Evolutionary conservation across 1,284 basidiomycete genomes (phyloP), one percentile per base, ranked within the genome.

Genomic region (Stereum hirsutum): DNA sequence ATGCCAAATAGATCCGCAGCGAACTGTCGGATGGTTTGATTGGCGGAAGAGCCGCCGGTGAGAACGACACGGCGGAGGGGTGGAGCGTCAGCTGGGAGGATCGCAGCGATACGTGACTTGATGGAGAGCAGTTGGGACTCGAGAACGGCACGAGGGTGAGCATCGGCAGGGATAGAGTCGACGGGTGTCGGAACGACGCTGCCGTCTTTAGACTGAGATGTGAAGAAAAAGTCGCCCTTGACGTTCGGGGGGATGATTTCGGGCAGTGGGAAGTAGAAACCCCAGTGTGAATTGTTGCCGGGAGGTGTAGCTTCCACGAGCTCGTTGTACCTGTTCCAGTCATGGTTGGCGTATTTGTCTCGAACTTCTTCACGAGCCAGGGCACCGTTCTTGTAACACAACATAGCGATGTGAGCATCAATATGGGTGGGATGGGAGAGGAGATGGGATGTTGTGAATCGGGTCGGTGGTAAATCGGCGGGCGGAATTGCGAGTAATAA

Each of bases 41-140:
- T 94, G 6, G 74, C 72, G 4, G 85, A 86, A 0, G 87, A 81
- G 14, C 90, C 90, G 21, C 90, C 90, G 0, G 86, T 84, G 26
- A 89, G 69, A 47, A 91, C 79, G 41, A 93, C 72, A 21, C 86
- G 69, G 39, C 74, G 71, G 24, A 91, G 68, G 21, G 66, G 77
- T 24, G 72, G 70, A 12, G 78, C 64, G 52, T 75, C 59, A 10
- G 66, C 60, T 0, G 80, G 80, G 20, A 89, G 63, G 54, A 89
- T 85, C n/a, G 73, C 75, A 2, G 68, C 66, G 25, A 85, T 74
- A 44, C 83, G 76, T 34, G 78, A 78, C 46, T 73, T 74, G 62
- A 83, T 90, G 46, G 78, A 90, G 55, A 93, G 68, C 57, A 93
- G 77, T 56, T 94, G 90, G 0, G 87, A 89, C 60, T 91, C 85